Evolutionary conservation across 1,139 yeast genomes (phyloP).

Genomic region (Zygosaccharomyces sapae): DNA sequence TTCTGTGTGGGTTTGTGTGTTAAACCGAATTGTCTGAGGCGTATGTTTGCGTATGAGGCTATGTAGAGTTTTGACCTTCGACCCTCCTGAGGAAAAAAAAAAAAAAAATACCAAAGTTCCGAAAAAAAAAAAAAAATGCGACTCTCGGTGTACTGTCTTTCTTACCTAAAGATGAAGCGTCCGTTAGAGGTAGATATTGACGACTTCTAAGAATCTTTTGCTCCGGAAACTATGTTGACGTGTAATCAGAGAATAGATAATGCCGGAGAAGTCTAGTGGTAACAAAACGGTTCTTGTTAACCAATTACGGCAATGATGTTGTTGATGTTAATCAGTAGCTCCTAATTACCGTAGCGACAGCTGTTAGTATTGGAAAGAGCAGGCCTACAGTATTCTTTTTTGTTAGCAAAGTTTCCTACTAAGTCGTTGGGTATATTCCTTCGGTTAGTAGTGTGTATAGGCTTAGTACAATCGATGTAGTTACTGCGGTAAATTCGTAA

Average conservation of each 20-base stretch:
- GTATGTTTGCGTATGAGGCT: slow-evolving; percentile 7
- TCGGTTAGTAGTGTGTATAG: slow-evolving; percentile 3
- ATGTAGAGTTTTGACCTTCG: background rate
- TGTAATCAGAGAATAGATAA: background rate
- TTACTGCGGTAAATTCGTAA: slow-evolving; percentile 5
- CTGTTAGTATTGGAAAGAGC: background rate
- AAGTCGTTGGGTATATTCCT: background rate
- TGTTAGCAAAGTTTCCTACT: slow-evolving; percentile 3
- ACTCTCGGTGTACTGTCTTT: slow-evolving; percentile 1
- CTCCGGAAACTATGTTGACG: background rate
- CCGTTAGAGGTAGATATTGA: background rate
- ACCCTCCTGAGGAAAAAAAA: background rate
- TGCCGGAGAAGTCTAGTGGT: background rate
- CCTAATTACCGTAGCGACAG: background rate
- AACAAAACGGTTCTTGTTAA: background rate
- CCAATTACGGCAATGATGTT: background rate
- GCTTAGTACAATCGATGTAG: background rate
- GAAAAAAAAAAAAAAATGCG: slow-evolving; percentile 1
- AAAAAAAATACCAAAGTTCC: background rate
- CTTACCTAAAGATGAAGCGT: background rate
- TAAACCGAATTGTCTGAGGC: slow-evolving; percentile 7
- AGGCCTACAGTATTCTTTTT: background rate
- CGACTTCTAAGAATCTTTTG: background rate
- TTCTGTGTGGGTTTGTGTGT: slow-evolving; percentile 4
- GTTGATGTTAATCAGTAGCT: background rate